These are phyloP conservation scores for Penicillium concentricum DNA, from an alignment of 2,329 filamentous ascomycete species.

Conservation along the genomic window DNA sequence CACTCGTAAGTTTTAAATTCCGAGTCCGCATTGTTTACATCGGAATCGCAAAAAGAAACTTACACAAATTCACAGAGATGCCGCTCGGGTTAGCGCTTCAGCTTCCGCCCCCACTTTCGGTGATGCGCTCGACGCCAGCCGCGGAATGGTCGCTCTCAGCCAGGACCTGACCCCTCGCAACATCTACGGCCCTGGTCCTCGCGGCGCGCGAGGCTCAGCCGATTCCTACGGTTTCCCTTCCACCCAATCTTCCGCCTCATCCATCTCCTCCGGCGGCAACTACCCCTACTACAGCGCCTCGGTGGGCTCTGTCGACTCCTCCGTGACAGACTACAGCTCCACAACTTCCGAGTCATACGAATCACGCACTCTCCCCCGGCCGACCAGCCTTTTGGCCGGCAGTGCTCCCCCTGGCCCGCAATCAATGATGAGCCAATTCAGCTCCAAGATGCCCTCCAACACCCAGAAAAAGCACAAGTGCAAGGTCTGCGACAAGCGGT, in stretches of 20 bases:
- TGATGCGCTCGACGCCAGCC: slow-evolving; percentile 87
- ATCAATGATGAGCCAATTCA: slow-evolving; percentile 99
- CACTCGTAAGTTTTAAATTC: slow-evolving; percentile 68
- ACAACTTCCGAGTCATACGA: slow-evolving; percentile 81
- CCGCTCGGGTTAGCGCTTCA: slow-evolving; percentile 35
- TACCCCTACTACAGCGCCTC: slow-evolving; percentile 87
- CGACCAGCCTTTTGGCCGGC: slow-evolving; percentile 62
- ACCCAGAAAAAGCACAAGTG: slow-evolving; percentile 99
- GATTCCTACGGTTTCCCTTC: slow-evolving; percentile 92
- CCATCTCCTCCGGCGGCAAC: slow-evolving; percentile 78
- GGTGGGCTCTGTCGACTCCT: slow-evolving; percentile 66
- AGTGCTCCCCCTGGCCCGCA: slow-evolving; percentile 78
- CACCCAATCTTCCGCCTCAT: slow-evolving; percentile 87
- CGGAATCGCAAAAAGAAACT: slow-evolving; percentile 6
- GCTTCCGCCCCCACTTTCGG: slow-evolving; percentile 66
- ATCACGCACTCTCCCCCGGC: slow-evolving; percentile 79
- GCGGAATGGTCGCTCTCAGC: slow-evolving; percentile 93
- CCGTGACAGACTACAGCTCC: slow-evolving; percentile 90
- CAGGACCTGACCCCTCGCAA: slow-evolving; percentile 86
- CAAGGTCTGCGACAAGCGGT: slow-evolving; percentile 97
- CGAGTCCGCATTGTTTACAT: not conserved
- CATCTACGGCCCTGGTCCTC: slow-evolving; percentile 75
- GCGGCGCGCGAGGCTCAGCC: slow-evolving; percentile 66
- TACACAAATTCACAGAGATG: slow-evolving; percentile 30
- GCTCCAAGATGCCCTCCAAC: slow-evolving; percentile 90